These are phyloP conservation scores for Agaricus bisporus DNA, from an alignment of 768 basidiomycete genomes.

Conservation along the genomic window DNA sequence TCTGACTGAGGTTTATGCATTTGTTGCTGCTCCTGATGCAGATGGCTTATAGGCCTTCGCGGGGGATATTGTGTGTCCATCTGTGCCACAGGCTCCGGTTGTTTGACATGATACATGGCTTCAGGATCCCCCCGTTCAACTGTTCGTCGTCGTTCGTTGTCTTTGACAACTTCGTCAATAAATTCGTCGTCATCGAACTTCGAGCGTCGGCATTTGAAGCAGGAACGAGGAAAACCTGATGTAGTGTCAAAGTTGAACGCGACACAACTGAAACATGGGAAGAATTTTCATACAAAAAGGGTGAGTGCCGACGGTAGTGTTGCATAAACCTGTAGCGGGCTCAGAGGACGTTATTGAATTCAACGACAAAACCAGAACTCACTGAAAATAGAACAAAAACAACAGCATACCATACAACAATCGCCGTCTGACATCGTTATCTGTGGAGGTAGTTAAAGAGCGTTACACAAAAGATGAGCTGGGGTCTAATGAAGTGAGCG, in stretches of 20 bases:
- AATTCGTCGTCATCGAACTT: slow-evolving; percentile 6
- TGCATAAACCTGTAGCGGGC: slow-evolving; percentile 4
- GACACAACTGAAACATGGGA: background rate
- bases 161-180: slow-evolving; percentile 5
- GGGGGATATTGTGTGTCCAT: slow-evolving; percentile 4
- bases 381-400: slow-evolving; percentile 5
- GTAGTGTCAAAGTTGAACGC: background rate
- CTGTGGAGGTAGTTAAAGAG: background rate
- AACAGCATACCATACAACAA: slow-evolving; percentile 6
- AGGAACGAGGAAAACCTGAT: slow-evolving; percentile 1
- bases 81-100: slow-evolving; percentile 6
- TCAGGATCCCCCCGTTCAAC: background rate
- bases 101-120: background rate
- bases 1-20: background rate
- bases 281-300: background rate
- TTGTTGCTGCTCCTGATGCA: background rate
- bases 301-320: background rate
- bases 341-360: background rate
- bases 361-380: background rate
- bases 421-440: slow-evolving; percentile 3
- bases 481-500: background rate
- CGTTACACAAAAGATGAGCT: too few species aligned
- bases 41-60: background rate
- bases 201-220: background rate
- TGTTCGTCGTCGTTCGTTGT: background rate